Percentiles rank a stretch among this genome's conserved stretches.
Conservation (phyloP, 2,329 filamentous ascomycete genomes). For the Ceratocystis diversiconidia region DNA sequence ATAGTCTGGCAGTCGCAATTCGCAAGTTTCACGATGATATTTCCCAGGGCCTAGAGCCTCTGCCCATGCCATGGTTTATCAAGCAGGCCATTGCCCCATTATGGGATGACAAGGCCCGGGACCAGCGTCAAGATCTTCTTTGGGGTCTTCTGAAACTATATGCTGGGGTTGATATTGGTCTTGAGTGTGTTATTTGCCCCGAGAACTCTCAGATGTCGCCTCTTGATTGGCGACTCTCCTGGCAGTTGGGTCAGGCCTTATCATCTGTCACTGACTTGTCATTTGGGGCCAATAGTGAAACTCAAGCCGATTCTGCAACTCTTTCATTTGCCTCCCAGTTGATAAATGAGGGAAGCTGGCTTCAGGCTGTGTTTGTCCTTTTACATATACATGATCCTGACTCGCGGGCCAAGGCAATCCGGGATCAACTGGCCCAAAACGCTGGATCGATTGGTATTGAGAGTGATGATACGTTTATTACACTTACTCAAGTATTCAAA, state of each 20-base stretch:
- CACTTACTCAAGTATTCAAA: constrained; percentile 48
- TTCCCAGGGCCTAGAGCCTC: constrained; percentile 52
- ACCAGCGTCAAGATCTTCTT: constrained; percentile 58
- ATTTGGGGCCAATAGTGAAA: constrained; percentile 39
- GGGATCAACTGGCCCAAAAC: constrained; percentile 61
- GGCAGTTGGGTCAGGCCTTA: constrained; percentile 67
- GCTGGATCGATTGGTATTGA: constrained; percentile 51
- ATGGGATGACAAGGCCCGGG: constrained; percentile 46
- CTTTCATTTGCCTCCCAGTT: constrained; percentile 51
- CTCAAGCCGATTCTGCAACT: constrained; percentile 52
- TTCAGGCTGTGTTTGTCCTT: constrained; percentile 61
- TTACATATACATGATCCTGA: constrained; percentile 53
- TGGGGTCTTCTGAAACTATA: constrained; percentile 81
- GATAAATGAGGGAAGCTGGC: constrained; percentile 49
- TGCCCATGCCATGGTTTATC: constrained; percentile 57
- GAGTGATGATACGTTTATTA: constrained; percentile 37
- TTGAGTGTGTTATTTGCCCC: constrained; percentile 61
- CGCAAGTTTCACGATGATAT: constrained; percentile 60
- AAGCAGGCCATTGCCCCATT: constrained; percentile 43
- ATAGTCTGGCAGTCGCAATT: constrained; percentile 60
- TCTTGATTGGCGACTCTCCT: constrained; percentile 61
- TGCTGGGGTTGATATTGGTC: constrained; percentile 39
- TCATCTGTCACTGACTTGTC: constrained; percentile 35
- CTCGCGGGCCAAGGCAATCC: constrained; percentile 51
- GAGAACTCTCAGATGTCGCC: constrained; percentile 63